Conservation (phyloP, 2,329 filamentous ascomycete genomes). For the Madurella mycetomatis region DNA sequence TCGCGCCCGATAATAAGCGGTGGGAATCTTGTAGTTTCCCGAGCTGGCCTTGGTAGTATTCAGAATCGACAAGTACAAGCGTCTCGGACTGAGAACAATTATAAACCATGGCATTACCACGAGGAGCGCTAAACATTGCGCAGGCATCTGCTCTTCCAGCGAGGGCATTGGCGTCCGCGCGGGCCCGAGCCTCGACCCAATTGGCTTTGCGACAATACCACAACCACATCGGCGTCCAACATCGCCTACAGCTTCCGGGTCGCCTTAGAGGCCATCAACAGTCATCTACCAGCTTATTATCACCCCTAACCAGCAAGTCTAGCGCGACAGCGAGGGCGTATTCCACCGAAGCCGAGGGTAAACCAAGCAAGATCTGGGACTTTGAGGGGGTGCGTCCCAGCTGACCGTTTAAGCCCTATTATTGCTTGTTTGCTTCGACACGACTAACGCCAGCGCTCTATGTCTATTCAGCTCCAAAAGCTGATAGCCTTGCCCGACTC, state of each 20-base stretch:
- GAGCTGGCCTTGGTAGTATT: no score
- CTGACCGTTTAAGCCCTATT: no score
- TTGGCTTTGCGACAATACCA: not conserved
- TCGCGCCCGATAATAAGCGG: no score
- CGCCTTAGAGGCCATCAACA: not conserved
- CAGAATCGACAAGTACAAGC: not conserved
- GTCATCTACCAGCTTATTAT: not conserved
- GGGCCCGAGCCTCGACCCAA: not conserved
- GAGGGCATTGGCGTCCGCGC: not conserved
- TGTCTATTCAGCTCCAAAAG: slow-evolving; percentile 36
- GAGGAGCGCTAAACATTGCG: slow-evolving; percentile 1
- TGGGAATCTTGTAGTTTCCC: no score
- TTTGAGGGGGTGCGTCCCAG: slow-evolving; percentile 40
- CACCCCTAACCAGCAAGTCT: not conserved
- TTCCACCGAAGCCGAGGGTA: slow-evolving; percentile 4
- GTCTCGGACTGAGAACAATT: no score
- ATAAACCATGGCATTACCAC: slow-evolving; percentile 8
- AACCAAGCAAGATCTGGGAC: slow-evolving; percentile 40
- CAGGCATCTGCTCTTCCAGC: not conserved
- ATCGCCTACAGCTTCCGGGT: not conserved
- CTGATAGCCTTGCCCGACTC: slow-evolving; percentile 30
- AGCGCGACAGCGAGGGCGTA: not conserved
- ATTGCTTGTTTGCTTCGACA: not conserved
- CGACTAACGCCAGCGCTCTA: not conserved
- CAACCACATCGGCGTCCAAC: not conserved